Evolutionary conservation across 2,329 filamentous ascomycete genomes (phyloP), one percentile per base, ranked within the genome.

Genomic region (Ascochyta pisi): DNA sequence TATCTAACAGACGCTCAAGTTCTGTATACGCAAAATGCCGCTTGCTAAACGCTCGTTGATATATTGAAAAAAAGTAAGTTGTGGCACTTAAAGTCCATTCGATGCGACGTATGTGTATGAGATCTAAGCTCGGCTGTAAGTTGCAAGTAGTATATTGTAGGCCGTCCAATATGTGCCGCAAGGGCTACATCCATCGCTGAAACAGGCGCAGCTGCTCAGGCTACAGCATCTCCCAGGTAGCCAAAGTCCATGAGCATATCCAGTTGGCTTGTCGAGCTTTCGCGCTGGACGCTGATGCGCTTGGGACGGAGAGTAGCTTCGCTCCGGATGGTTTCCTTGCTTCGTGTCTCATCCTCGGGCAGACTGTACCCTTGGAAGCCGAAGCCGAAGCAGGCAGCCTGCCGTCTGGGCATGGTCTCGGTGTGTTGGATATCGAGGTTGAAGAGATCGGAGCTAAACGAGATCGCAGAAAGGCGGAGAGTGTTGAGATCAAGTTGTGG

Each of bases 361-460:
- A 76, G 62, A 38, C 64, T 73, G 55, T 74, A 75, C 13, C 64
- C 63, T 34, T 75, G 66, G 49, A 76, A 74, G 6, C 69, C 68
- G 2, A 68, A 45, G 7, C 71, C 71, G 29, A 71, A 74, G 54
- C 68, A 73, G 1, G 68, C 62, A 9, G 65, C 70, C 42, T 73
- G 68, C 42, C 73, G 64, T 13, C 68, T 65, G 2, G 70, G 60
- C 9, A 64, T 62, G 1, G 63, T 38, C 4, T 69, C 67, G 9
- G 61, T 38, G 39, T 65, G 60, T 15, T 62, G 64, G 24, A 70
- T 65, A 16, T 65, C 63, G 12, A 71, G 47, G 9, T 64, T 60
- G 64, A 74, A 72, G 31, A 73, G 63, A 34, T 64, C 65, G 23
- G 68, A 61, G 43, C 69, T 65, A 35, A 73, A 74, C 3, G 53